Evolutionary conservation across 805 yeast species (phyloP).

Genomic region (Saturnispora sekii): DNA sequence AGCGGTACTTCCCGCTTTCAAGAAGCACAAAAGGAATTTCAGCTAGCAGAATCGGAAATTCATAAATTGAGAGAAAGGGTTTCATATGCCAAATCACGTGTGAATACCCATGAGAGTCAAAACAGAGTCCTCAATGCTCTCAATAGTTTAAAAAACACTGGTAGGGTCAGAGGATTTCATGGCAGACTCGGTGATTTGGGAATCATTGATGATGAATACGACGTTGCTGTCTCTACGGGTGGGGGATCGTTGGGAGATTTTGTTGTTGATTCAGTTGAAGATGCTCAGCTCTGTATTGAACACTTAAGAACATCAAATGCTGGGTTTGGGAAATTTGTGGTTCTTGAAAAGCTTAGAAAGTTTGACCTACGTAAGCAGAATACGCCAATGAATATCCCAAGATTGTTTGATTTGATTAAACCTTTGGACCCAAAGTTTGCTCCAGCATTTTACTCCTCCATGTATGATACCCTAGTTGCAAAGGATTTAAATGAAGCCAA

Average conservation of each 20-base stretch:
- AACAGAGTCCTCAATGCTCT: conserved; percentile 65
- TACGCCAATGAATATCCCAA: conserved; percentile 69
- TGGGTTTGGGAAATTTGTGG: conserved; percentile 84
- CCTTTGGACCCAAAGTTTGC: conserved; percentile 59
- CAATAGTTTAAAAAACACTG: conserved; percentile 60
- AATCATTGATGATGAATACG: conserved; percentile 78
- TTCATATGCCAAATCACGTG: conserved; percentile 54
- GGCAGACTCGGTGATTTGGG: conserved; percentile 93
- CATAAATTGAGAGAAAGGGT: conserved; percentile 49
- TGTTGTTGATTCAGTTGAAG: conserved; percentile 74
- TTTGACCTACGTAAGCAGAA: conserved; percentile 47
- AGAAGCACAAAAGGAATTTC: conserved; percentile 38
- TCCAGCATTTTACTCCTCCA: conserved; percentile 83
- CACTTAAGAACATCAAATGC: conserved; percentile 70
- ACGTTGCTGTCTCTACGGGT: conserved; percentile 91
- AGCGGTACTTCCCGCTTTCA: conserved; percentile 50
- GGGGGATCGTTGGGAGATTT: conserved; percentile 85
- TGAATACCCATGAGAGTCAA: conserved; percentile 53
- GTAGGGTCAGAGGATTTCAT: conserved; percentile 75
- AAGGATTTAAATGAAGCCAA: conserved; percentile 70
- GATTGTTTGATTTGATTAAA: conserved; percentile 74
- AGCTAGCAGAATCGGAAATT: conserved; percentile 45
- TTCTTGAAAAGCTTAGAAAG: conserved; percentile 61
- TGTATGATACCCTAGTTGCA: conserved; percentile 85
- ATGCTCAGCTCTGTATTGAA: conserved; percentile 58